Percentiles rank a stretch among this genome's conserved stretches.
Conservation (phyloP, 2,329 filamentous ascomycete species). For the Alternaria triticimaculans region DNA sequence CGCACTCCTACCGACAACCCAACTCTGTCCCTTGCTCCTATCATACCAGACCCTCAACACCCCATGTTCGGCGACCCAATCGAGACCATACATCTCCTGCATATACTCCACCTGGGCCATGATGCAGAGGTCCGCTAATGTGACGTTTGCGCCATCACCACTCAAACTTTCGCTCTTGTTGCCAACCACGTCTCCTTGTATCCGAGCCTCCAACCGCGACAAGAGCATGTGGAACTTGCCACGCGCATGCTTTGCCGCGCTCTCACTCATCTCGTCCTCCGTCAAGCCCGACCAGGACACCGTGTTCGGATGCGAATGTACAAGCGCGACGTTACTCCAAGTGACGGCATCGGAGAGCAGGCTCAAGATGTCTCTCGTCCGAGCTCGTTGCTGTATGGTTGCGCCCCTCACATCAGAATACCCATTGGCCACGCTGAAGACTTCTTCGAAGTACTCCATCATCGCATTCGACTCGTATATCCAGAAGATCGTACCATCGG, state of each 20-base stretch:
- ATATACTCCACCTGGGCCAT: conserved; percentile 21
- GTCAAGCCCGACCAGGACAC: background rate
- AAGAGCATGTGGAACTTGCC: conserved; percentile 2
- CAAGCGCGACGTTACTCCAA: background rate
- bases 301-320: background rate
- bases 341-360: background rate
- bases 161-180: conserved; percentile 16
- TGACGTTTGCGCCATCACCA: conserved; percentile 13
- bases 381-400: background rate
- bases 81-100: conserved; percentile 15
- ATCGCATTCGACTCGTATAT: background rate
- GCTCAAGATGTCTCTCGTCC: background rate
- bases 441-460: background rate
- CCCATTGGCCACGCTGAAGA: background rate
- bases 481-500: conserved; percentile 3
- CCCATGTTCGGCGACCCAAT: conserved; percentile 20
- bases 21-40: background rate
- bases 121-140: conserved; percentile 21
- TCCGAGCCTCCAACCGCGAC: conserved; percentile 18
- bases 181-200: conserved; percentile 10
- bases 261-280: background rate
- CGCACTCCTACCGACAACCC: background rate
- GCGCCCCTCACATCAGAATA: background rate
- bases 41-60: conserved; percentile 21
- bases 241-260: conserved; percentile 9